A percentile compares a stretch with the other conserved stretches of the same genome.
Evolutionary conservation across 2,329 filamentous ascomycete species (phyloP).

Genomic region (Apiospora pterosperma): DNA sequence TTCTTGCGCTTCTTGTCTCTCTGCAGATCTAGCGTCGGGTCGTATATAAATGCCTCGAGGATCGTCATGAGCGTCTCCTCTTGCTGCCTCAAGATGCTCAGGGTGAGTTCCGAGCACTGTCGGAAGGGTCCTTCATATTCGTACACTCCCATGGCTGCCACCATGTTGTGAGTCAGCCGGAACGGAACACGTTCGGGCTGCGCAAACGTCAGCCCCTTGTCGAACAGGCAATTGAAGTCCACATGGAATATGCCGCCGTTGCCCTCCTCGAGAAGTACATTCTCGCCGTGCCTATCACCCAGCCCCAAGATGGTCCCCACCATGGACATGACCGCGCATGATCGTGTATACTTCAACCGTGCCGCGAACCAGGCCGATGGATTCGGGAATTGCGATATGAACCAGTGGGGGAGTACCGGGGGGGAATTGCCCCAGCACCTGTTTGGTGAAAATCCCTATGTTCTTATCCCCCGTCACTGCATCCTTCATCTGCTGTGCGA

Average conservation of each 20-base stretch:
- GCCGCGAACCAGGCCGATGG: conserved; percentile 90
- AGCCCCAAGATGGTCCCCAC: conserved; percentile 91
- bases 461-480: conserved; percentile 56
- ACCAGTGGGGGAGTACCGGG: conserved; percentile 88
- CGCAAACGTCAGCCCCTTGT: conserved; percentile 93
- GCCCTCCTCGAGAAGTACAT: conserved; percentile 90
- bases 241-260: conserved; percentile 96
- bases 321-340: conserved; percentile 99
- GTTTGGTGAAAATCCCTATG: conserved; percentile 67
- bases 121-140: conserved; percentile 92
- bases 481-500: conserved; percentile 63
- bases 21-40: conserved; percentile 91
- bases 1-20: conserved; percentile 61
- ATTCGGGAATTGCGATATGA: conserved; percentile 90
- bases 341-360: conserved; percentile 83
- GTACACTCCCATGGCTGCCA: conserved; percentile 93
- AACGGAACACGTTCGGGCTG: conserved; percentile 96
- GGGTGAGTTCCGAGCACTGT: conserved; percentile 83
- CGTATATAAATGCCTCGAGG: conserved; percentile 93
- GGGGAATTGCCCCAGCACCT: conserved; percentile 66
- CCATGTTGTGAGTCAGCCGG: conserved; percentile 97
- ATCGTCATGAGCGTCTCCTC: conserved; percentile 98
- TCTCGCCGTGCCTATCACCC: conserved; percentile 94
- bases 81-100: conserved; percentile 80
- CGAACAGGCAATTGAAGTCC: conserved; percentile 99